Base-by-base conservation (phyloP, 495 filamentous ascomycete genomes). In the Sphaerosporella brunnea region DNA sequence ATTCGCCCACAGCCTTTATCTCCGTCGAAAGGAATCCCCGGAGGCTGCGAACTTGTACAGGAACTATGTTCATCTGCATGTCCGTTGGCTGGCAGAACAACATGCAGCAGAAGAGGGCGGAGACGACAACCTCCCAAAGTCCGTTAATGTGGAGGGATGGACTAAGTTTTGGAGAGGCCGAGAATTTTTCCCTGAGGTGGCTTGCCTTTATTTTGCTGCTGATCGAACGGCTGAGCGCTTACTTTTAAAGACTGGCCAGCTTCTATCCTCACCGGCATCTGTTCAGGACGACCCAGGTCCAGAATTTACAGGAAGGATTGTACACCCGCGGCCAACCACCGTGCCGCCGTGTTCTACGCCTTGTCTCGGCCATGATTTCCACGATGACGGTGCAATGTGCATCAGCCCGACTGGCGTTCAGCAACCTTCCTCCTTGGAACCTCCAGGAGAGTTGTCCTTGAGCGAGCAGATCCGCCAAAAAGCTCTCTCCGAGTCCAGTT, bases 11-110 rank as follows among this genome's bases (percentile, higher is more conserved):
- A 25, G 39, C 9, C 36, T 39, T 8, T 48, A 39, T 20, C 11
- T n/a, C 13, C 30, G 23, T 23, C 32, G 35, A 15, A 21, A 48
- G 10, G 35, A 23, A 2, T 16, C 15, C 10, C 45, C 45, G 11
- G 32, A 48, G 34, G 45, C 45, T 8, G 20, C 1, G 13, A 10
- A 15, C 3, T 23, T 48, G 9, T 38, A 48, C 45, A 24, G 25
- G 2, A 25, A 16, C 7, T 39, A 30, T 28, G 34, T 48, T 5
- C 2, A 39, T n/a, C 8, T 30, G 18, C 32, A 48, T 20, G 19
- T 8, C 5, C 15, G 23, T 2, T 48, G 45, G 45, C 39, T 48
- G 16, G 45, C 25, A 9, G 35, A 37, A 10, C 45, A 48, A 23
- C 1, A 24, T 8, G 40, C 19, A 11, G 13, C 26, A 2, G 40